Percentiles rank a stretch among this genome's conserved stretches.
Evolutionary conservation across 768 basidiomycete species (phyloP).

Genomic region (Hericium coralloides): DNA sequence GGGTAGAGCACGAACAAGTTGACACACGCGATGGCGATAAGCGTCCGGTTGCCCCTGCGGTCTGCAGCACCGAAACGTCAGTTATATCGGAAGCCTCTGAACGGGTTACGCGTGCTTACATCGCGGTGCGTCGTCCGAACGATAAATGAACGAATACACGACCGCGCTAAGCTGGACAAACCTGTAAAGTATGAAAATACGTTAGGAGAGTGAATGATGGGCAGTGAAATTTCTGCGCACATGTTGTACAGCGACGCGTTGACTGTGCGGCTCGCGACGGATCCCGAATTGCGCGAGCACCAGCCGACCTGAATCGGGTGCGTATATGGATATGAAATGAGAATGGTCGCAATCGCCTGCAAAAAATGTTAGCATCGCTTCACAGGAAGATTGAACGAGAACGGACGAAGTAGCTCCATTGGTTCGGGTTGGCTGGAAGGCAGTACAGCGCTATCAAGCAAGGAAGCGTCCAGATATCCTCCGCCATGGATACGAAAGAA

Average conservation of each 20-base stretch:
- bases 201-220: not conserved
- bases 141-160: conserved; percentile 49
- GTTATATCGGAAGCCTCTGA: not conserved
- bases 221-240: conserved; percentile 15
- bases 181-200: conserved; percentile 10
- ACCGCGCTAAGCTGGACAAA: conserved; percentile 36
- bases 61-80: conserved; percentile 24
- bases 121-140: conserved; percentile 44
- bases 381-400: not conserved
- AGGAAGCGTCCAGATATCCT: conserved; percentile 52
- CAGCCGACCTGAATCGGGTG: conserved; percentile 49
- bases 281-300: conserved; percentile 53
- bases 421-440: conserved; percentile 38
- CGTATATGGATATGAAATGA: conserved; percentile 40
- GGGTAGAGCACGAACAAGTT: conserved; percentile 47
- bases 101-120: conserved; percentile 27
- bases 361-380: not conserved
- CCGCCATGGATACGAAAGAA: conserved; percentile 42
- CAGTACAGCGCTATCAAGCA: conserved; percentile 49
- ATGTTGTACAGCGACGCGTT: conserved; percentile 55
- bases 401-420: conserved; percentile 45
- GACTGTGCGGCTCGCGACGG: conserved; percentile 50
- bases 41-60: conserved; percentile 44
- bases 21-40: conserved; percentile 44
- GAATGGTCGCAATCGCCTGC: conserved; percentile 35